Percentiles rank a stretch among this genome's conserved stretches.
These are phyloP conservation scores for Gynostemma pentaphyllum DNA, from an alignment of 306 rosid genomes.

Conservation along the genomic window DNA sequence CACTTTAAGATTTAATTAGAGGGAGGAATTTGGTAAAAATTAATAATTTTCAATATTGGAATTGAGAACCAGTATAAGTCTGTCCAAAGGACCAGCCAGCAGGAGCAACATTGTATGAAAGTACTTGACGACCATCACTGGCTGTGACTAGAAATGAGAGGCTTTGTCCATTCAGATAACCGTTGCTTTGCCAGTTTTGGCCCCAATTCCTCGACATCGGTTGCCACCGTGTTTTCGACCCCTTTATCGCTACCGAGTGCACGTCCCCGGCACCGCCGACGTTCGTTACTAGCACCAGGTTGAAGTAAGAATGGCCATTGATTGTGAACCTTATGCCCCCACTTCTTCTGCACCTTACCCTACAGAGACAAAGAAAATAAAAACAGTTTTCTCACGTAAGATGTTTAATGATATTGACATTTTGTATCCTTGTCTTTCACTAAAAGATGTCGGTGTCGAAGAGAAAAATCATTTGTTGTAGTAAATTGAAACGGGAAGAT, in stretches of 20 bases:
- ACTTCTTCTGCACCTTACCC: conserved; percentile 46
- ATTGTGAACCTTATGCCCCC: conserved; percentile 55
- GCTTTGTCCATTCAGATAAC: conserved; percentile 37
- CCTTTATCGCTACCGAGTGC: conserved; percentile 43
- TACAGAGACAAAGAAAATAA: conserved; percentile 8
- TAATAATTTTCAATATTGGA: conserved; percentile 24
- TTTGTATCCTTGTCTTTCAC: no score
- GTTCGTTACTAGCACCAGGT: conserved; percentile 43
- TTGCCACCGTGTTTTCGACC: conserved; percentile 47
- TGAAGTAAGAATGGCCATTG: conserved; percentile 58
- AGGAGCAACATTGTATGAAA: conserved; percentile 46
- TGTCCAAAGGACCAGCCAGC: conserved; percentile 49
- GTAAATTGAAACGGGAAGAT: no score
- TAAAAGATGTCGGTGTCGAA: no score
- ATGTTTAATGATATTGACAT: no score
- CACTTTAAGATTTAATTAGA: not conserved
- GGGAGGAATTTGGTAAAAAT: not conserved
- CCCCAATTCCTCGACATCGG: conserved; percentile 64
- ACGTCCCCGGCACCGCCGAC: conserved; percentile 64
- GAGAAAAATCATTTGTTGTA: no score
- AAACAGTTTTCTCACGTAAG: not conserved
- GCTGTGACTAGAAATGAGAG: conserved; percentile 49
- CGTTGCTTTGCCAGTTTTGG: conserved; percentile 56
- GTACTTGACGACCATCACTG: conserved; percentile 28
- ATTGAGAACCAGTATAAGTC: conserved; percentile 44